These are phyloP conservation scores for Allium cepa DNA, from an alignment of 106 monocot genomes.

Conservation along the genomic window DNA sequence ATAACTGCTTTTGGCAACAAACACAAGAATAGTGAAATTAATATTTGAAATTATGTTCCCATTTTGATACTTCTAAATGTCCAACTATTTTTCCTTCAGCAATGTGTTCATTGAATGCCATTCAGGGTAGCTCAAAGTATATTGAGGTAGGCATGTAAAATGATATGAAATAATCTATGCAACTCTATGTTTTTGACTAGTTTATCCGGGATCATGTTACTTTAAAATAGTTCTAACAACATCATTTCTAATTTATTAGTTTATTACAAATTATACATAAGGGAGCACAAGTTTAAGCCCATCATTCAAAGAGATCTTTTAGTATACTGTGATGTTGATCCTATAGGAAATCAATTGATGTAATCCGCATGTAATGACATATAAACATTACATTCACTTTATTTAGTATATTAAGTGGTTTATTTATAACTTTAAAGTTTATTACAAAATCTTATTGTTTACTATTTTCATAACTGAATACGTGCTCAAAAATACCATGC, in stretches of 20 bases:
- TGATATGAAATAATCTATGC: background rate
- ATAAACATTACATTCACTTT: background rate
- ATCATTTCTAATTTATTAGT: conserved; percentile 6
- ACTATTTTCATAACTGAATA: too few relatives aligned
- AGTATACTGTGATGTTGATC: conserved; percentile 64
- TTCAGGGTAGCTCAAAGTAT: conserved; percentile 59
- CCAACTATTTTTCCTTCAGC: conserved; percentile 12
- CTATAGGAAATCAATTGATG: conserved; percentile 77
- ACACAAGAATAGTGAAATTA: background rate
- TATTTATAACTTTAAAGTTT: too few relatives aligned
- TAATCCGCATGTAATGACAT: conserved; percentile 16
- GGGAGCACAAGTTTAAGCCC: conserved; percentile 48
- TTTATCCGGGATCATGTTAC: background rate
- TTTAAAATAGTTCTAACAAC: background rate
- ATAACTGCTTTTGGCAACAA: too few relatives aligned
- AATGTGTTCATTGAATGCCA: conserved; percentile 63
- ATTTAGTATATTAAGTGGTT: too few relatives aligned
- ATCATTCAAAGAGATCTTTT: conserved; percentile 41
- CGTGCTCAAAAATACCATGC: too few relatives aligned
- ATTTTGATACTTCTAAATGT: background rate
- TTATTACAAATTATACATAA: conserved; percentile 42
- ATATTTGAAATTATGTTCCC: background rate
- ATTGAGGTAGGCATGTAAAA: conserved; percentile 47
- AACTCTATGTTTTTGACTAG: background rate
- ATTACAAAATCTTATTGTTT: too few relatives aligned